Base-by-base conservation (phyloP, 768 basidiomycete genomes). In the Rubroboletus satanas region DNA sequence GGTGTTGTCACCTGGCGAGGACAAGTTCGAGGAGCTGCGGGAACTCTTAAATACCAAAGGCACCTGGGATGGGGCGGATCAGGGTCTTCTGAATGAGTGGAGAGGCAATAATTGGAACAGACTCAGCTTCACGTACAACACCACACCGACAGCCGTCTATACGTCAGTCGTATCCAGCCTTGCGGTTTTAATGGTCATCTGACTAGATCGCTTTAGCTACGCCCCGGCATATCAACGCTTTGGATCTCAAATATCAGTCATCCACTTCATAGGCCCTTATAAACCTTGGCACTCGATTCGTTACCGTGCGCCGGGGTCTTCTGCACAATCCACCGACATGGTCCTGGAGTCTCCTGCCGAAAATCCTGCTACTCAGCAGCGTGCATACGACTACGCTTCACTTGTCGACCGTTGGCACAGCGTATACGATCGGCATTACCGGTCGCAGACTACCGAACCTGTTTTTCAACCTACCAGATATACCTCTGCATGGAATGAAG, bases 1-100 rank as follows among this genome's bases (percentile, higher is more conserved):
- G 73, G 93, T 98, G 48, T 72, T 93, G 36, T 79, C 82, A 50
- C 94, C 94, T 1, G 84, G 85, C 10, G 80, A 89, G 62, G 83
- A 86, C 58, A 93, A 94, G 66, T 99, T 96, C 69, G 75, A 79
- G 7, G 79, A 88, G 49, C 76, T 98, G 54, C 79, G 77, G 57
- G 73, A 79, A 15, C 78, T 97, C 53, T 77, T 94, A 57, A 82
- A 84, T 57, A 73, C 83, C 17, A 88, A 87, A 63, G 96, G 94
- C 15, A 88, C 85, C 43, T 98, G 95, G 88, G 96, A 98, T 65
- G 97, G 97, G 9, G 97, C 93, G n/a, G 97, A 99, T 74, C 97
- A 99, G 71, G 97, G 97, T 15, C 75, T 98, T 58, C 79, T 98
- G 60, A 98, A 98, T 65, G 95, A 98, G 75, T 98, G 94, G 94